A percentile compares a stretch with the other conserved stretches of the same genome.
phyloP scores from a whole-genome alignment of 768 basidiomycete species.

The Kwoniella dendrophila region DNA sequence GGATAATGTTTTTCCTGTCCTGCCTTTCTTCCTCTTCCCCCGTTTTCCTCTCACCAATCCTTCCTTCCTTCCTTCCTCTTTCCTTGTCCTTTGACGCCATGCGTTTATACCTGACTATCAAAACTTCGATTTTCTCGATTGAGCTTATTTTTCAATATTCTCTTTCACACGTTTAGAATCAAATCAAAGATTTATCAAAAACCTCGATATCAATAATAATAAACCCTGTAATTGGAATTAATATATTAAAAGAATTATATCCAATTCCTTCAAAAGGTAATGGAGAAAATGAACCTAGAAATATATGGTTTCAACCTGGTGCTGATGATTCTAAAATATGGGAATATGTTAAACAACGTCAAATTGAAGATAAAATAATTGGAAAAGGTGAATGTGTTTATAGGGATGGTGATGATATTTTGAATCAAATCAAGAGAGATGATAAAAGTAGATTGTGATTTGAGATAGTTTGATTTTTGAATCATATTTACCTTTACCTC shows the following conservation, averaged over 20 bases:
- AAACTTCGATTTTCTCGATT: too few species aligned
- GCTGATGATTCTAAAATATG: conserved; percentile 71
- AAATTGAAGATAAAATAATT: conserved; percentile 69
- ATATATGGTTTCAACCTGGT: conserved; percentile 88
- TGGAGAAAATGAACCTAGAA: conserved; percentile 62
- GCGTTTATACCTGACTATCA: too few species aligned
- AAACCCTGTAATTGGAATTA: conserved; percentile 35
- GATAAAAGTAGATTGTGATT: too few species aligned
- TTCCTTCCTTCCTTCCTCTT: too few species aligned
- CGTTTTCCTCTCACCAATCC: too few species aligned
- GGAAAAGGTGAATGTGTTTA: conserved; percentile 82
- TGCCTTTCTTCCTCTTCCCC: too few species aligned
- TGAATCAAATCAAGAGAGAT: conserved; percentile 11
- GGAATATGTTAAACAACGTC: conserved; percentile 68
- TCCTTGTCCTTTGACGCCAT: too few species aligned
- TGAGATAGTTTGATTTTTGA: too few species aligned
- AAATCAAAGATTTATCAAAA: conserved; percentile 29
- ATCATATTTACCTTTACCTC: too few species aligned
- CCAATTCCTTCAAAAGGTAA: conserved; percentile 8
- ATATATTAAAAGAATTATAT: conserved; percentile 44
- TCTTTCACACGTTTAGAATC: conserved; percentile 11
- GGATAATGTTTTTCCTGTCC: too few species aligned
- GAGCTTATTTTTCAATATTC: conserved; percentile 5
- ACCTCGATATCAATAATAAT: conserved; percentile 52
- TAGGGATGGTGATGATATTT: conserved; percentile 66